Conservation (phyloP, 2,329 filamentous ascomycete genomes). For the Paradendryphiella salina region DNA sequence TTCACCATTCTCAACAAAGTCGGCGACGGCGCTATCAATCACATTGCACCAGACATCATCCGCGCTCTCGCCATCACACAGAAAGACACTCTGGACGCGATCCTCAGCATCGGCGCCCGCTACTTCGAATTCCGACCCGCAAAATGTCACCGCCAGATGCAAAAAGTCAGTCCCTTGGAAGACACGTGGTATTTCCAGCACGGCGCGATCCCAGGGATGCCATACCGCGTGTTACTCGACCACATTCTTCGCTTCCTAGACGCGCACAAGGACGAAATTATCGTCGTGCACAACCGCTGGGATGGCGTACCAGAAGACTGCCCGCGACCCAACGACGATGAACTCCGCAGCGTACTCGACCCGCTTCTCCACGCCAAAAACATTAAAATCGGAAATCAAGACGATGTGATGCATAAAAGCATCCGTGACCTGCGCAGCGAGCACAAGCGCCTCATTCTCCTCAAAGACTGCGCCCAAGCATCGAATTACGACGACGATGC, state of each 20-base stretch:
- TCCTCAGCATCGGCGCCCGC: constrained; percentile 54
- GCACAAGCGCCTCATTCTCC: constrained; percentile 33
- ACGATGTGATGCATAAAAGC: constrained; percentile 34
- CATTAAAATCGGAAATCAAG: constrained; percentile 25
- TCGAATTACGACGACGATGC: constrained; percentile 44
- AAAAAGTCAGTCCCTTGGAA: constrained; percentile 44
- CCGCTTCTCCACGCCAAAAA: constrained; percentile 33
- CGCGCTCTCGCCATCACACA: constrained; percentile 56
- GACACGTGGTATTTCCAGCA: constrained; percentile 58
- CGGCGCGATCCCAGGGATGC: constrained; percentile 56
- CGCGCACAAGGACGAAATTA: constrained; percentile 51
- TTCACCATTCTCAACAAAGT: constrained; percentile 37
- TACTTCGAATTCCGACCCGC: constrained; percentile 60
- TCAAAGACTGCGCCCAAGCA: constrained; percentile 27
- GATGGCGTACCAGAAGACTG: constrained; percentile 56
- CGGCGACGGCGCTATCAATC: constrained; percentile 32
- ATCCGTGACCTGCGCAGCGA: constrained; percentile 33
- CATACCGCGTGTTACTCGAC: constrained; percentile 51
- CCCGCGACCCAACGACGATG: constrained; percentile 48
- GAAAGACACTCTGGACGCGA: constrained; percentile 52
- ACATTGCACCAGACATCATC: constrained; percentile 51
- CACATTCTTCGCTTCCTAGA: constrained; percentile 51
- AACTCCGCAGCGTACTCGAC: constrained; percentile 47
- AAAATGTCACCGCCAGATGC: constrained; percentile 51
- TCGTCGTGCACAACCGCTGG: constrained; percentile 57